Percentiles rank a stretch among this genome's conserved stretches.
phyloP scores from a whole-genome alignment of 768 basidiomycete species.

The Rhizopogon vulgaris region DNA sequence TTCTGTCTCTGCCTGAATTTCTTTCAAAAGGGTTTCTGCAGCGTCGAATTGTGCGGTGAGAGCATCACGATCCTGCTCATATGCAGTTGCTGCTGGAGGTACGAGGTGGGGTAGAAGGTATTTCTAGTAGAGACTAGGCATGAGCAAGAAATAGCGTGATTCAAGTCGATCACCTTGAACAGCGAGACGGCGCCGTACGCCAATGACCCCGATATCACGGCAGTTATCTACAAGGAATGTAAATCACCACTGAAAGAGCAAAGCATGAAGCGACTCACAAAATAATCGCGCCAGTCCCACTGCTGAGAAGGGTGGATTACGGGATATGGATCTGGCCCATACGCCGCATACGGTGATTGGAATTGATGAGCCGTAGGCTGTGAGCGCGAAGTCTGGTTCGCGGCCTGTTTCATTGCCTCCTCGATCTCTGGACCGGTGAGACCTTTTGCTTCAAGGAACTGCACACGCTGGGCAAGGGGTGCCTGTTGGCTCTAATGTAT shows the following conservation, averaged over 20 bases:
- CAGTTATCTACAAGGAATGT: slow-evolving; percentile 64
- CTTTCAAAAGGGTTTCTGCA: slow-evolving; percentile 72
- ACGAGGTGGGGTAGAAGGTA: slow-evolving; percentile 85
- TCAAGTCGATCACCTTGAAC: slow-evolving; percentile 51
- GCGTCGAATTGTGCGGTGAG: slow-evolving; percentile 87
- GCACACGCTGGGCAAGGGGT: slow-evolving; percentile 75
- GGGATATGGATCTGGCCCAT: slow-evolving; percentile 36
- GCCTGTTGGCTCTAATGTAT: slow-evolving; percentile 62
- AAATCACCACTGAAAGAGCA: neutral
- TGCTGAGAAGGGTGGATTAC: slow-evolving; percentile 37
- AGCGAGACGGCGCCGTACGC: slow-evolving; percentile 75
- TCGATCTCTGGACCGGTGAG: slow-evolving; percentile 81
- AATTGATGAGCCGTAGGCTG: slow-evolving; percentile 10
- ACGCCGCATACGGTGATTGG: slow-evolving; percentile 33
- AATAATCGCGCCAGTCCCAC: slow-evolving; percentile 98
- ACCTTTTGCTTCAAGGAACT: slow-evolving; percentile 95
- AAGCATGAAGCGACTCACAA: slow-evolving; percentile 47
- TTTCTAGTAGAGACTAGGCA: slow-evolving; percentile 55
- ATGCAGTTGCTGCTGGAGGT: slow-evolving; percentile 83
- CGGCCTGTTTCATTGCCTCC: slow-evolving; percentile 64
- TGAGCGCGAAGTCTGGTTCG: slow-evolving; percentile 21
- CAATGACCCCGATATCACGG: slow-evolving; percentile 81
- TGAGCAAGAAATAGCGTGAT: slow-evolving; percentile 4
- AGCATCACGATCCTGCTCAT: slow-evolving; percentile 81
- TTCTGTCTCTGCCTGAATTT: slow-evolving; percentile 72